These are phyloP conservation scores for Xylariaceae sp. DNA, from an alignment of 2,329 filamentous ascomycete genomes.

Conservation along the genomic window DNA sequence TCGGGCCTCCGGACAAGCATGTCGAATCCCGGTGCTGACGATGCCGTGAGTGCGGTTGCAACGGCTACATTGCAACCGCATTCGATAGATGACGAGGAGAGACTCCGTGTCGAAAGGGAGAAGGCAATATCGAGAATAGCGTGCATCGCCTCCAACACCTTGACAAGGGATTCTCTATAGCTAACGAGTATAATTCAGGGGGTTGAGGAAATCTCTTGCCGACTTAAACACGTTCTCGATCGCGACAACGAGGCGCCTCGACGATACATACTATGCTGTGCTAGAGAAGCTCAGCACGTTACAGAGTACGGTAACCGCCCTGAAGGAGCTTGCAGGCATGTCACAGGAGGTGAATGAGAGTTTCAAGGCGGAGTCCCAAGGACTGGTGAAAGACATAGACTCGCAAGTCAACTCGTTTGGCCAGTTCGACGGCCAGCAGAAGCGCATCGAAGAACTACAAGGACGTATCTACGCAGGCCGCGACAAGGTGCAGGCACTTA, in stretches of 20 bases:
- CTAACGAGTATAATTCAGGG: constrained; percentile 43
- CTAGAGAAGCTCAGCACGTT: constrained; percentile 68
- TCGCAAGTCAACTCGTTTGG: constrained; percentile 63
- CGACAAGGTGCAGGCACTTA: constrained; percentile 60
- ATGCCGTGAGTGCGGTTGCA: constrained; percentile 25
- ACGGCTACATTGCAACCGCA: constrained; percentile 13
- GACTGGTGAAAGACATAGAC: constrained; percentile 62
- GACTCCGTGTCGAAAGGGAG: constrained; percentile 46
- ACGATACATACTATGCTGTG: constrained; percentile 74
- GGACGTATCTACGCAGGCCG: constrained; percentile 62
- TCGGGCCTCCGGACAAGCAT: constrained; percentile 49
- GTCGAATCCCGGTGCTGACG: constrained; percentile 35
- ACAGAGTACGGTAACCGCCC: constrained; percentile 63
- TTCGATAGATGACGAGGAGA: constrained; percentile 42
- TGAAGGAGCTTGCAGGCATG: constrained; percentile 68
- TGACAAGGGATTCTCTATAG: not conserved
- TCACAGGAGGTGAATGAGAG: constrained; percentile 59
- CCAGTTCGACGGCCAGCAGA: constrained; percentile 66
- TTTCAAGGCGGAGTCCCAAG: constrained; percentile 63
- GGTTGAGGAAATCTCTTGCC: constrained; percentile 53
- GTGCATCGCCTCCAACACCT: constrained; percentile 39
- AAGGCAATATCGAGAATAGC: constrained; percentile 43
- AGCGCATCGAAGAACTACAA: constrained; percentile 64
- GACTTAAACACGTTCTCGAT: constrained; percentile 64
- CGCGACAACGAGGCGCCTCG: constrained; percentile 65